These are phyloP conservation scores for Stropharia rugosoannulata DNA, from an alignment of 768 basidiomycete species.

Conservation along the genomic window DNA sequence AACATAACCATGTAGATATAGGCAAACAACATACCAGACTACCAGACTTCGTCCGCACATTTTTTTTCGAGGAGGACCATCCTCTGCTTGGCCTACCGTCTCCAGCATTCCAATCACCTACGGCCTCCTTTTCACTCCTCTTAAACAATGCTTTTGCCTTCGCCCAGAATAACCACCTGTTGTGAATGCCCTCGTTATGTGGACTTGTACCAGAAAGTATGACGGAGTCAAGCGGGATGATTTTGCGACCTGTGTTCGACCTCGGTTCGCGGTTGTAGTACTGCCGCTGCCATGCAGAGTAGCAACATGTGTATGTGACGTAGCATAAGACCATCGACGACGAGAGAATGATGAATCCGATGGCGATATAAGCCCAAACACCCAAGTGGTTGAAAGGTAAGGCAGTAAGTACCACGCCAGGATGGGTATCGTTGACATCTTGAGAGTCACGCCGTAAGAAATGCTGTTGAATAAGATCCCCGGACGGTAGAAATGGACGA, in stretches of 20 bases:
- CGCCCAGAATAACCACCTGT: neutral
- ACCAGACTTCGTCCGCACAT: neutral
- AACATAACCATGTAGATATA: neutral
- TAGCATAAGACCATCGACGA: slow-evolving; percentile 19
- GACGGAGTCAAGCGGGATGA: neutral
- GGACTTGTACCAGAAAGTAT: neutral
- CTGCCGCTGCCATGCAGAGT: slow-evolving; percentile 12
- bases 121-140: neutral
- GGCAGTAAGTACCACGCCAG: neutral
- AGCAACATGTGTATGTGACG: slow-evolving; percentile 23
- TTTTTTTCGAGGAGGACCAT: no score
- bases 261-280: neutral
- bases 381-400: slow-evolving; percentile 20
- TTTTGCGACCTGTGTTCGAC: neutral
- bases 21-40: neutral
- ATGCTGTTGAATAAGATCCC: no score
- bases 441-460: no score
- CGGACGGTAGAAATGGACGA: no score
- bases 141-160: neutral
- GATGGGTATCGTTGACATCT: no score
- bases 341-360: slow-evolving; percentile 21
- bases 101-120: no score
- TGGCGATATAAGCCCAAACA: slow-evolving; percentile 24
- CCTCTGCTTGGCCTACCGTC: no score
- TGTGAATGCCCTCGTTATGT: neutral